Base-by-base conservation (phyloP, 345 rosid genomes). In the Durio zibethinus region DNA sequence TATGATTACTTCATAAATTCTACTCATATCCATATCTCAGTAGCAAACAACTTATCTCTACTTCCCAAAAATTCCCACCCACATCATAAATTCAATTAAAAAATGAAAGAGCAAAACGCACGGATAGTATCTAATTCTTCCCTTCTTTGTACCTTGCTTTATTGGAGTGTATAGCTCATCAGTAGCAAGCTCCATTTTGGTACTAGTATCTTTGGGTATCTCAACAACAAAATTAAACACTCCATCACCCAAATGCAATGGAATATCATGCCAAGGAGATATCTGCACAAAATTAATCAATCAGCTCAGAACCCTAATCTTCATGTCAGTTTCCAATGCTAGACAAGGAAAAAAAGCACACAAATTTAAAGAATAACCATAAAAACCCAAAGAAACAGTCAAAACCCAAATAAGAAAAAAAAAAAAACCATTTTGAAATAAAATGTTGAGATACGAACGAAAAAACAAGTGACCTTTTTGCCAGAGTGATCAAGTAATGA, bases 181-280 rank as follows among this genome's bases (percentile, higher is more conserved):
- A 16, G 96, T 93, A 68, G 98, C 97, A 86, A 93, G 85, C 89
- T 95, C 99, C 97, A 95, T 95, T 83, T 93, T 93, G 0, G 97
- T 96, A 79, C 94, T 95, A 11, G 97, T 84, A 73, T 90, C 99
- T 83, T 89, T 93, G 36, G 97, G 93, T 72, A 93, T 92, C 79
- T 96, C 99, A 52, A 90, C 97, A 50, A 91, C 73, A 77, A 83
- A 92, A 90, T 91, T 91, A 84, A 82, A 95, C 40, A 85, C 87
- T 29, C 89, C 97, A 82, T 89, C 90, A 5, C 97, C 97, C 82
- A 90, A 78, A 38, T 83, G 89, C 88, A 93, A 71, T 2, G 98
- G 99, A 52, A 95, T 80, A 78, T 90, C 98, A 87, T 93, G 99
- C 97, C 98, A 93, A 9, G 99, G 98, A 77, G 98, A 95, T 50